Conservation (phyloP, 345 rosid species). For the Ceriops tagal region DNA sequence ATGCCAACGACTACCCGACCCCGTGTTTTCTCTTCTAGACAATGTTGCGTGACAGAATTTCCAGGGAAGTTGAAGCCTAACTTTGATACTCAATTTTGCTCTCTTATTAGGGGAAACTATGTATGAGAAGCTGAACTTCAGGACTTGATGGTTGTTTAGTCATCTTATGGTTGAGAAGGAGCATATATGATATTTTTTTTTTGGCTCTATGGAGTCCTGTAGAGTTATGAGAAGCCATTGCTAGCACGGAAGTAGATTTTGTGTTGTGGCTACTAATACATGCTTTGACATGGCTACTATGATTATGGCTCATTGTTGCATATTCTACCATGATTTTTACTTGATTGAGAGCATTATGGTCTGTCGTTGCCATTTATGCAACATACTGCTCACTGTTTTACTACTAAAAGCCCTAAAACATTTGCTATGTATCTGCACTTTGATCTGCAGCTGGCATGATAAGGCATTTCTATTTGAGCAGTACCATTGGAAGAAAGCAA, state of each 20-base stretch:
- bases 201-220: too few relatives aligned
- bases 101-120: neutral
- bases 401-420: too few relatives aligned
- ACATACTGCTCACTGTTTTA: too few relatives aligned
- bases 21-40: neutral
- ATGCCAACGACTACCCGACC: too few relatives aligned
- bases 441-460: slow-evolving; percentile 79
- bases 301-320: neutral
- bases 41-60: neutral
- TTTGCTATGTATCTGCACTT: slow-evolving; percentile 8
- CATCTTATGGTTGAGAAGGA: too few relatives aligned
- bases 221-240: too few relatives aligned
- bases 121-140: neutral
- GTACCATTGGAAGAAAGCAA: slow-evolving; percentile 78
- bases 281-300: neutral
- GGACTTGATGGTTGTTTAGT: too few relatives aligned
- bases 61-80: neutral
- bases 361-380: too few relatives aligned
- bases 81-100: neutral
- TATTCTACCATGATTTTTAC: neutral
- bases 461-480: slow-evolving; percentile 84
- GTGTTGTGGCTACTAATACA: too few relatives aligned
- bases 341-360: neutral
- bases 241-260: too few relatives aligned
- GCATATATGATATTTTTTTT: too few relatives aligned